Base-by-base conservation (phyloP, 2,329 filamentous ascomycete genomes). In the Aspergillus amoenus region DNA sequence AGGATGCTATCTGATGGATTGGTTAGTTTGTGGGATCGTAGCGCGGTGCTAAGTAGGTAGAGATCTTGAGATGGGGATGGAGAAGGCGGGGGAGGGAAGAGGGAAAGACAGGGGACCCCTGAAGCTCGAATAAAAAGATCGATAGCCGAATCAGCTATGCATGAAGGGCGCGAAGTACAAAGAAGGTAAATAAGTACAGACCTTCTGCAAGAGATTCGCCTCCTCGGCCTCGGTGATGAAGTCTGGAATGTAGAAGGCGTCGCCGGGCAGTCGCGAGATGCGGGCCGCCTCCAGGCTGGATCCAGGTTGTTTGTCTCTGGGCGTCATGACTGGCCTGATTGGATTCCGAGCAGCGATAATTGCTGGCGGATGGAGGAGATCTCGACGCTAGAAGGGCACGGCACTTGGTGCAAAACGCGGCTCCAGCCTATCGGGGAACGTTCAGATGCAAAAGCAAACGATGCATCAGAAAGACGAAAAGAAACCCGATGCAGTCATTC, bases 191-290 rank as follows among this genome's bases (percentile, higher is more conserved):
- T 8, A 30, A 30, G n/a, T 34, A 56, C 52, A 24, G 18, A 89
- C 90, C 80, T 91, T 94, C 52, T 85, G 77, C 47, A 96, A 77
- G 7, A 97, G 83, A 7, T 76, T 68, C 32, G 78, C 72, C 76
- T 96, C 91, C 74, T 97, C 92, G 44, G 88, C 84, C 54, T 79
- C 73, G 4, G 83, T 88, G 71, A 97, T 88, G 76, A 97, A 97
- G 71, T 93, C 81, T 7, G 91, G 82, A 56, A 97, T 88, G 76
- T 97, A 97, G 78, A 88, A 96, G 53, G 91, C 89, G 34, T 68
- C 69, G 3, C 67, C 62, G 1, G 75, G 71, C 39, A 77, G 58
- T 9, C 62, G 62, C 5, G 50, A 61, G 52, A 77, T 73, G 47
- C 68, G 66, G 37, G 64, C 65, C n/a, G 61, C 55, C 57, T 73